phyloP scores from a whole-genome alignment of 2,329 filamentous ascomycete species.

The Sclerotinia spermophila region DNA sequence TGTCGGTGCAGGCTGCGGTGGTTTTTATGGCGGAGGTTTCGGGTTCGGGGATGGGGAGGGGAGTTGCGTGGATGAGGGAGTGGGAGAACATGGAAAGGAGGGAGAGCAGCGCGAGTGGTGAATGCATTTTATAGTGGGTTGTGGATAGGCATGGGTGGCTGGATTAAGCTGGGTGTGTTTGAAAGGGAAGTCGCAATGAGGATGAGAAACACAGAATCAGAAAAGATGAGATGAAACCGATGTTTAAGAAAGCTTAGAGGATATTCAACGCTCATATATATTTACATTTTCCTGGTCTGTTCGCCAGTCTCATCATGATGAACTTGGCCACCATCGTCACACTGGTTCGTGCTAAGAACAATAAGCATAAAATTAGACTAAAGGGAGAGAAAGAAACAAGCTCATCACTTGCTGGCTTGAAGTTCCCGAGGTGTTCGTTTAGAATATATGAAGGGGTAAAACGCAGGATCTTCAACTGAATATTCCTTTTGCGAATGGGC shows the following conservation, averaged over 20 bases:
- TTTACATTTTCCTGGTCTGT: background rate
- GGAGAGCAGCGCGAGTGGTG: background rate
- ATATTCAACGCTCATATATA: background rate
- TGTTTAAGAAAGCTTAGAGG: background rate
- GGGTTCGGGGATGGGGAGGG: background rate
- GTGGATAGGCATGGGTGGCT: background rate
- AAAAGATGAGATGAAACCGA: background rate
- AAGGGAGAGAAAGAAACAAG: background rate
- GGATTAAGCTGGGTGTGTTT: background rate
- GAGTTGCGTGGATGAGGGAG: background rate
- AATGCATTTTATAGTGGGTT: background rate
- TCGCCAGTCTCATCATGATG: background rate
- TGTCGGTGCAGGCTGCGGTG: background rate
- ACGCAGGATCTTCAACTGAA: background rate
- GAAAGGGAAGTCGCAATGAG: background rate
- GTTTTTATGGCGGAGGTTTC: background rate
- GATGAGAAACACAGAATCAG: background rate
- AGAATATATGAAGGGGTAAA: background rate
- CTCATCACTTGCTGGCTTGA: background rate
- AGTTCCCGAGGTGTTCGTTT: background rate
- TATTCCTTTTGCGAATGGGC: background rate
- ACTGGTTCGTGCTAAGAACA: background rate
- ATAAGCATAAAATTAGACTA: background rate
- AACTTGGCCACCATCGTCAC: background rate
- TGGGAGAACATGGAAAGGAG: background rate